A percentile compares a stretch with the other conserved stretches of the same genome.
These are phyloP conservation scores for Ogataea methylovora DNA, from an alignment of 805 yeast genomes.

Conservation along the genomic window DNA sequence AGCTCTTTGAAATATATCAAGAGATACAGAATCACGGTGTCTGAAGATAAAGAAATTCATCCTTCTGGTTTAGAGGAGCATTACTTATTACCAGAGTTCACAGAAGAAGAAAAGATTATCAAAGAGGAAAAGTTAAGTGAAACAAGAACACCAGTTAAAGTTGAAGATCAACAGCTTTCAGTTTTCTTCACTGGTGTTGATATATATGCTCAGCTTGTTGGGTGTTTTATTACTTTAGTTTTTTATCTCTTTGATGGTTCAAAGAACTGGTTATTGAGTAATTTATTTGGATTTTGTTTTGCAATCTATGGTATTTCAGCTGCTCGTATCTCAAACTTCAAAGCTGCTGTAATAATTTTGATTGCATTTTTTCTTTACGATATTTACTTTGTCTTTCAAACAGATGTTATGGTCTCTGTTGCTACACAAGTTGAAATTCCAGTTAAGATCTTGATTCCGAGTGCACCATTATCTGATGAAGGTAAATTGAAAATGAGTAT, in stretches of 20 bases:
- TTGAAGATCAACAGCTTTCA: constrained; percentile 27
- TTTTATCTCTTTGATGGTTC: constrained; percentile 18
- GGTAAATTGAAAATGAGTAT: constrained; percentile 22
- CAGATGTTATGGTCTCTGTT: constrained; percentile 55
- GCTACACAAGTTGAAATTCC: constrained; percentile 53
- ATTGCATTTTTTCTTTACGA: constrained; percentile 52
- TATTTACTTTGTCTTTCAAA: constrained; percentile 57
- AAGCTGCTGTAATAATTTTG: constrained; percentile 37
- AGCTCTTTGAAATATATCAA: constrained; percentile 21
- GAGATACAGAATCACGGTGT: constrained; percentile 34
- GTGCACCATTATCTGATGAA: constrained; percentile 6
- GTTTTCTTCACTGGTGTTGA: constrained; percentile 26
- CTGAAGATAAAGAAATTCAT: constrained; percentile 28
- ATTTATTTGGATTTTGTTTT: constrained; percentile 33
- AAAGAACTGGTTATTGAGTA: constrained; percentile 39
- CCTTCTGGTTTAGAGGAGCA: constrained; percentile 32
- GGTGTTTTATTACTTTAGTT: constrained; percentile 9
- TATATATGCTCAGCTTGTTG: constrained; percentile 14
- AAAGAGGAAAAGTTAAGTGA: constrained; percentile 18
- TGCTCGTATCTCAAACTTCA: constrained; percentile 35
- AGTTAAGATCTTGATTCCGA: constrained; percentile 39
- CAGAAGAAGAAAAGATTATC: constrained; percentile 23
- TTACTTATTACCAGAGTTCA: constrained; percentile 20
- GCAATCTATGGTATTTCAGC: constrained; percentile 36
- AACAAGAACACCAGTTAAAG: constrained; percentile 13